Conservation (phyloP, 345 rosid species). For the Eucalyptus marginata region DNA sequence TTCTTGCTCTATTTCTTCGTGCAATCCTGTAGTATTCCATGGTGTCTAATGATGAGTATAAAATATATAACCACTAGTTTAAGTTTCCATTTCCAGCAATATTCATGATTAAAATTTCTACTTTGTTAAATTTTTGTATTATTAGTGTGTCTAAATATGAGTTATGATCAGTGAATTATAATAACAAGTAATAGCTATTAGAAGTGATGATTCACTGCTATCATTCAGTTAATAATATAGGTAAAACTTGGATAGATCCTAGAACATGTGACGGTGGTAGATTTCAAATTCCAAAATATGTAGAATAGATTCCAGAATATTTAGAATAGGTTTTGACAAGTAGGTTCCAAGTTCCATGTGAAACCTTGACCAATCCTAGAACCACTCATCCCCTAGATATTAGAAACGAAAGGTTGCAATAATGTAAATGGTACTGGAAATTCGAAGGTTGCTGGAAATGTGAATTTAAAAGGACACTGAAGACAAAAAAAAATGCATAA, state of each 20-base stretch:
- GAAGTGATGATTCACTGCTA: too few relatives aligned
- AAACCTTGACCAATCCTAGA: neutral
- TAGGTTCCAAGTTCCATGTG: neutral
- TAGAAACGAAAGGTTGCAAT: neutral
- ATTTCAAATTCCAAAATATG: too few relatives aligned
- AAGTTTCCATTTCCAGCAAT: neutral
- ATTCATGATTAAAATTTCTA: neutral
- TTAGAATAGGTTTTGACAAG: accelerated
- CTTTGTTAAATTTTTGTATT: neutral
- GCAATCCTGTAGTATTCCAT: neutral
- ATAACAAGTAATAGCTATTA: too few relatives aligned
- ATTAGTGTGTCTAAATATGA: too few relatives aligned
- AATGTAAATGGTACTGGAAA: neutral
- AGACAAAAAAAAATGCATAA: neutral
- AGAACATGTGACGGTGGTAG: accelerated
- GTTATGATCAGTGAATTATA: too few relatives aligned
- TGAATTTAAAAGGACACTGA: neutral
- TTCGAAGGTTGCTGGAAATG: neutral
- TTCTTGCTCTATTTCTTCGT: too few relatives aligned
- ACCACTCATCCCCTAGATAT: neutral
- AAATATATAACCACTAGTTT: neutral
- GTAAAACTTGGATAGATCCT: too few relatives aligned
- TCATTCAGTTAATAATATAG: too few relatives aligned
- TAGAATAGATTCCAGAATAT: accelerated
- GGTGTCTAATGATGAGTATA: neutral